Evolutionary conservation across 345 rosid species (phyloP), one percentile per base, ranked within the genome.

Genomic region (Brassica incana): DNA sequence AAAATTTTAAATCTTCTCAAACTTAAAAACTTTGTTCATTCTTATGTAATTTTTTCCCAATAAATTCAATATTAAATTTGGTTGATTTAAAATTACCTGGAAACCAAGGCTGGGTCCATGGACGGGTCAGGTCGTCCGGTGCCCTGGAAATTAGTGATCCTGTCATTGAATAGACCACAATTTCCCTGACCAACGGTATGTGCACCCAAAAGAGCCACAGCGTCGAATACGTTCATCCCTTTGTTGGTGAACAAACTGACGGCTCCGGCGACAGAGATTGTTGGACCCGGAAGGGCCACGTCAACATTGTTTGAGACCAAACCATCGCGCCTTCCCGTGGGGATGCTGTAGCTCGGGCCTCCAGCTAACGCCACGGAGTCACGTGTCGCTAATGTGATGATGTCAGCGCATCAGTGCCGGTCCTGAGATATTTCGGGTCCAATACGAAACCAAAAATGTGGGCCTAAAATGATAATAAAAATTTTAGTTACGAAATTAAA

Each of bases 271-370:
- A 86, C 90, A 0, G 90, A 76, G 12, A 82, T 74, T 1, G 83
- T 74, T 35, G 90, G 92, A 40, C 84, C 85, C 0, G 89, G 89
- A 8, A 92, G 83, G 14, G 75, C 60, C 9, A 86, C 92, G 10
- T 85, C 85, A 8, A 45, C 16, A 27, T 74, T 81, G 62, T 58
- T 77, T 0, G 95, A 90, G 11, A 71, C 78, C 2, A 81, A 61
- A 35, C 93, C 90, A 18, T 92, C 93, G 6, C 88, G 88, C 27
- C 93, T 85, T 33, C 95, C 97, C 1, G 90, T 89, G 52, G 89
- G 77, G 58, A 90, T 88, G 16, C 50, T 63, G 71, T 89, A 90
- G 70, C 86, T 80, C 1, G 81, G 81, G 12, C 84, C 84, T 72
- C 84, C 78, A 8, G 78, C 84, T 69, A 81, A 77, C 0, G 33